These are phyloP conservation scores for Hypoxylon lenormandii DNA, from an alignment of 495 filamentous ascomycete species.

Conservation along the genomic window DNA sequence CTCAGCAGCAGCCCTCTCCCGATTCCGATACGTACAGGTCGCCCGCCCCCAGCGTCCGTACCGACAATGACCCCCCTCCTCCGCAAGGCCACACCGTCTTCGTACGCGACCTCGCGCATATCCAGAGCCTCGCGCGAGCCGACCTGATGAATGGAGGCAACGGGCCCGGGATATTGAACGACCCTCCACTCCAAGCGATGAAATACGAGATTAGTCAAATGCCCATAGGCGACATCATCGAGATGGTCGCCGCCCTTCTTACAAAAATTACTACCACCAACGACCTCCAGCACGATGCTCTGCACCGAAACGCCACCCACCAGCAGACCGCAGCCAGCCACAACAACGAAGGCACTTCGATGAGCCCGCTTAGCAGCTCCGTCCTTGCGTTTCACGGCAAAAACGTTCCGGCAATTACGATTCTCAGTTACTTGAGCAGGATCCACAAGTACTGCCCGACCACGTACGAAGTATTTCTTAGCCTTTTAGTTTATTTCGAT, in stretches of 20 bases:
- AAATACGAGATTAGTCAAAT: constrained; percentile 97
- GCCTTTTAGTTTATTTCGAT: constrained; percentile 96
- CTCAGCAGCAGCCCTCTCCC: constrained; percentile 69
- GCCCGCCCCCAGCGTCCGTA: constrained; percentile 37
- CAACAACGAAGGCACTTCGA: constrained; percentile 69
- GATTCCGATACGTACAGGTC: constrained; percentile 60
- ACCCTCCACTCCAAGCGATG: constrained; percentile 63
- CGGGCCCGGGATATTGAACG: constrained; percentile 62
- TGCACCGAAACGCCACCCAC: constrained; percentile 62
- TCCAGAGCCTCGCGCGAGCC: constrained; percentile 86
- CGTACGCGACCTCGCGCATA: constrained; percentile 86
- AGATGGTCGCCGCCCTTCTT: constrained; percentile 98
- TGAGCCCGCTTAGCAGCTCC: constrained; percentile 84
- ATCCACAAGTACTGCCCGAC: constrained; percentile 99
- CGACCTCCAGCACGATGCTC: constrained; percentile 85
- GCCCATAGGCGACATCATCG: constrained; percentile 97
- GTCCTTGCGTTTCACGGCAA: constrained; percentile 99
- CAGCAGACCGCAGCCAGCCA: constrained; percentile 60
- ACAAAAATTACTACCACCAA: constrained; percentile 99
- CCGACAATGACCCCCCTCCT: constrained; percentile 41
- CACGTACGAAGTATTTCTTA: constrained; percentile 97
- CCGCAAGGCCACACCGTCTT: constrained; percentile 69
- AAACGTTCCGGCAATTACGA: constrained; percentile 97
- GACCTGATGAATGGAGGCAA: constrained; percentile 68
- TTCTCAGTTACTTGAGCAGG: constrained; percentile 92